Conservation (phyloP, 768 basidiomycete species). For the Phlebiopsis gigantea region DNA sequence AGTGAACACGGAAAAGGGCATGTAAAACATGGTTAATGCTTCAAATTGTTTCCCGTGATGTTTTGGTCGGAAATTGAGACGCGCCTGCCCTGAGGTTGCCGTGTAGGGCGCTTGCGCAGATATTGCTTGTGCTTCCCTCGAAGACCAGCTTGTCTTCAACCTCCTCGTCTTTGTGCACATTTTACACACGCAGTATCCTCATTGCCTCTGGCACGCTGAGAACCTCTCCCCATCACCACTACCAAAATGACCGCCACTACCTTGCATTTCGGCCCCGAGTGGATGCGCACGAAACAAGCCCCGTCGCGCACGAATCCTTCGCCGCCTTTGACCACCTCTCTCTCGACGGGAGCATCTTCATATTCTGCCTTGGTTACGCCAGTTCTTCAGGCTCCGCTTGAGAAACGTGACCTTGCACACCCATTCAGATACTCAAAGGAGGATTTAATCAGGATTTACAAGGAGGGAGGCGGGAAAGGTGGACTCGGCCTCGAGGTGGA, state of each 20-base stretch:
- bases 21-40: neutral
- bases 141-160: conserved; percentile 8
- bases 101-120: conserved; percentile 5
- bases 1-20: neutral
- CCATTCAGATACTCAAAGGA: conserved; percentile 89
- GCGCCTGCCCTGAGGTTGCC: conserved; percentile 13
- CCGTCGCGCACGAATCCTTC: conserved; percentile 51
- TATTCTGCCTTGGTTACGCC: conserved; percentile 68
- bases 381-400: conserved; percentile 42
- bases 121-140: neutral
- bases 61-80: neutral
- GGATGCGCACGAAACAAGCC: conserved; percentile 82
- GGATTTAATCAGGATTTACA: conserved; percentile 78
- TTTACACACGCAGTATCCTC: neutral
- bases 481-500: conserved; percentile 83
- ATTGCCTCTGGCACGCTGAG: neutral
- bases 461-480: conserved; percentile 68
- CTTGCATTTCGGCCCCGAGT: conserved; percentile 90
- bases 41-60: neutral
- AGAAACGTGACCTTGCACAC: conserved; percentile 57
- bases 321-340: conserved; percentile 38
- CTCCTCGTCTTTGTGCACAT: neutral
- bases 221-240: conserved; percentile 3
- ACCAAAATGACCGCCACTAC: conserved; percentile 52
- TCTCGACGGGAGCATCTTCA: conserved; percentile 50